Evolutionary conservation across 768 basidiomycete genomes (phyloP), one percentile per base, ranked within the genome.

Genomic region (Tulasnella sp.): DNA sequence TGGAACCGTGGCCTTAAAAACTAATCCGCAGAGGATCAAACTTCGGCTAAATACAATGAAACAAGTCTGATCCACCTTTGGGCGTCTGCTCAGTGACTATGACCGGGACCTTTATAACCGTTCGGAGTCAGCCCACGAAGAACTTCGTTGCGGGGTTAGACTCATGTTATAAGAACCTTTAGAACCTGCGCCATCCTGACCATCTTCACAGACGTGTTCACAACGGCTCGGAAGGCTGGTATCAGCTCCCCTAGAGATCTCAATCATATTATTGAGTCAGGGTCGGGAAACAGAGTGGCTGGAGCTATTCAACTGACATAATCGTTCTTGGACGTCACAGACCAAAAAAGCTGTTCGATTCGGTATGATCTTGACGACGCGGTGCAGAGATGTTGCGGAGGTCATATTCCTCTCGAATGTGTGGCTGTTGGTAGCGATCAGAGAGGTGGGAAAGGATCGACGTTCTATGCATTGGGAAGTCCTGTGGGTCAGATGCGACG

Each of bases 41-140:
- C 34, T 44, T 22, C 25, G 31, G 30, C 19, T 48, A 19, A 21
- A 46, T 43, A 29, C 30, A 48, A 45, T 54, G 42, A 48, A 53
- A 48, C 42, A 58, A 38, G 30, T 19, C 51, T 10, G 43, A n/a
- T 7, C 48, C 57, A 85, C 88, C 86, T 78, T 73, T 81, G 2
- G 86, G 77, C 66, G 88, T 87, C 71, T 94, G 91, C 62, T 90
- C 91, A 0, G 92, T 92, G 22, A 75, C 80, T n/a, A 92, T 68
- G 9, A 93, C 82, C 44, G 82, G 82, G 48, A 87, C 78, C 15
- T 79, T 74, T 43, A 86, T 74, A 54, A 83, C 87, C 75, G n/a
- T n/a, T n/a, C n/a, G n/a, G n/a, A n/a, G n/a, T n/a, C n/a, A n/a
- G n/a, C n/a, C n/a, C n/a, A n/a, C n/a, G n/a, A n/a, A n/a, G n/a